Evolutionary conservation across 805 yeast species (phyloP).

Genomic region (Osmozyma mogii): DNA sequence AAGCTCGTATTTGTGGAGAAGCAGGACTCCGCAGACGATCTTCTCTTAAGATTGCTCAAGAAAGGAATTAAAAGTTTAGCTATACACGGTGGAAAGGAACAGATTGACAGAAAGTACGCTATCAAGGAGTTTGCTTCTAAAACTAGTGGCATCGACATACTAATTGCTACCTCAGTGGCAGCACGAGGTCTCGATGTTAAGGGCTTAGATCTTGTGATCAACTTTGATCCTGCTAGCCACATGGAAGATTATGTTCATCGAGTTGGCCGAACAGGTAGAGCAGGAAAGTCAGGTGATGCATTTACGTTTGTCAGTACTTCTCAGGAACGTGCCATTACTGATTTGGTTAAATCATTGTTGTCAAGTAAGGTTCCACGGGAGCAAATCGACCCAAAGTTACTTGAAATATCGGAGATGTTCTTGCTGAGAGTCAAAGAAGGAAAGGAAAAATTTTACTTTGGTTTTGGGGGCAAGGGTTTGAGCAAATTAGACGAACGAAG

Average conservation of each 20-base stretch:
- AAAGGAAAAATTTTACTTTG: constrained; percentile 54
- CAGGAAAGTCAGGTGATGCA: constrained; percentile 59
- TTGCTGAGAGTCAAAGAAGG: constrained; percentile 58
- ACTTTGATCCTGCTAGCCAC: constrained; percentile 42
- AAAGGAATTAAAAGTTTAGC: constrained; percentile 55
- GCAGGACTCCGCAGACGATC: constrained; percentile 75
- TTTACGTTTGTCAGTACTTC: constrained; percentile 53
- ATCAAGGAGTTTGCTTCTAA: constrained; percentile 55
- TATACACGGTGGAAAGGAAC: constrained; percentile 90
- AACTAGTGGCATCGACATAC: constrained; percentile 48
- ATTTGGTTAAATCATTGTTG: constrained; percentile 60
- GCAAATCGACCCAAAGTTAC: constrained; percentile 45
- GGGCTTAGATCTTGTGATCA: constrained; percentile 68
- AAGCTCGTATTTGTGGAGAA: constrained; percentile 80
- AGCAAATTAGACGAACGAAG: constrained; percentile 65
- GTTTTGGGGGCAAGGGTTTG: constrained; percentile 92
- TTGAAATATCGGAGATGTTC: constrained; percentile 46
- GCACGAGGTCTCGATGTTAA: constrained; percentile 96
- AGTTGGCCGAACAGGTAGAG: constrained; percentile 94
- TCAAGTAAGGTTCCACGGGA: constrained; percentile 38
- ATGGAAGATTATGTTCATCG: constrained; percentile 94
- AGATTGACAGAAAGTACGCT: constrained; percentile 70
- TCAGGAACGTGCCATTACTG: constrained; percentile 60
- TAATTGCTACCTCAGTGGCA: constrained; percentile 89
- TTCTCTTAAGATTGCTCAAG: constrained; percentile 45